Base-by-base conservation (phyloP, 768 basidiomycete species). In the Mycena galericulata region DNA sequence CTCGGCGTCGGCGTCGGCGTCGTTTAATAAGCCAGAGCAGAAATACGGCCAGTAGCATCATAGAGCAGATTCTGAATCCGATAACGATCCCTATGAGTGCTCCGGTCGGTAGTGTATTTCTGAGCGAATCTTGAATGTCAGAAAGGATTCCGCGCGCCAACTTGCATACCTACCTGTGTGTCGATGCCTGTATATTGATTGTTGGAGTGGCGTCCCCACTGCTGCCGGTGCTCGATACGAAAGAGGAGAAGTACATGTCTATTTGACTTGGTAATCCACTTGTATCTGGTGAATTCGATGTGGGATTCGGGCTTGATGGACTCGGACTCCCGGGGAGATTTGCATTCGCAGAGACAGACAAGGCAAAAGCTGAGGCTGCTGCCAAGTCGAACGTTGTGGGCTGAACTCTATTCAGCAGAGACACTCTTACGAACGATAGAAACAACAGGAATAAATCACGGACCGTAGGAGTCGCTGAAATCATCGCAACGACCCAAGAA, bases 381-480 rank as follows among this genome's bases (percentile, higher is more conserved):
- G 56, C 40, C 41, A 57, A 57, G 27, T 57, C 41, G n/a, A 57
- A 57, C 41, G 56, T 45, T 32, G 56, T 57, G 41, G 56, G 56
- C 56, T 57, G 41, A 57, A 45, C n/a, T 45, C 10, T 32, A 41
- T 43, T 57, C 56, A 57, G 56, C 41, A 57, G 36, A 45, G 56
- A 43, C 56, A n/a, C 27, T 36, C n/a, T n/a, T n/a, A n/a, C n/a
- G n/a, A n/a, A n/a, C 24, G 40, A 15, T 26, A 14, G 9, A 40
- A 1, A 29, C 18, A 43, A 27, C 14, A 57, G 38, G 41, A 22
- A 26, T 40, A 41, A 45, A 57, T 43, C 8, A 57, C 41, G 27
- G 40, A 57, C 56, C 41, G 56, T 57, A 41, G 56, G 56, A 57
- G 56, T 55, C 41, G 56, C 56, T 30, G 56, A 57, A 45, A 57